Evolutionary conservation across 106 monocot species (phyloP).

Genomic region (Dioscorea alata): DNA sequence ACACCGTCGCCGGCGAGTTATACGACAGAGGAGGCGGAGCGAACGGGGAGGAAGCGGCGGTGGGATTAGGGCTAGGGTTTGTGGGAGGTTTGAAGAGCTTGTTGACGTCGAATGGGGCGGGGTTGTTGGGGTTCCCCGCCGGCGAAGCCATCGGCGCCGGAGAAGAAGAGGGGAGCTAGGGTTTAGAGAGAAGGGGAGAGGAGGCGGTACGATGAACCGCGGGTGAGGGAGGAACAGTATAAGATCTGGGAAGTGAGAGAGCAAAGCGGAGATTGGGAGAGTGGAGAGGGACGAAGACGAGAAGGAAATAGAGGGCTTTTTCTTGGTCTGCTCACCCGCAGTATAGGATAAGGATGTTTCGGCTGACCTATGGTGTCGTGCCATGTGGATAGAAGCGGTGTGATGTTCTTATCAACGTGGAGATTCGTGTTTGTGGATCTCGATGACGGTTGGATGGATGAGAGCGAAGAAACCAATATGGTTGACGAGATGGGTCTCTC

Average conservation of each 20-base stretch:
- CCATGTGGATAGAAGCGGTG: too few species aligned
- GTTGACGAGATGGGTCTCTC: background rate
- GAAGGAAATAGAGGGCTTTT: background rate
- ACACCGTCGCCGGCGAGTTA: background rate
- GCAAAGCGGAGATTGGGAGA: background rate
- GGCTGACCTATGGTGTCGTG: too few species aligned
- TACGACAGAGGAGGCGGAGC: conserved; percentile 21
- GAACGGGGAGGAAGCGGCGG: conserved; percentile 13
- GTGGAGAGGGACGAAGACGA: background rate
- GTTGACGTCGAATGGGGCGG: conserved; percentile 32
- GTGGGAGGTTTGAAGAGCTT: conserved; percentile 47
- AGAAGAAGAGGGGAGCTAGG: background rate
- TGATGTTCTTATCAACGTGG: background rate
- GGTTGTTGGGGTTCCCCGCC: conserved; percentile 51
- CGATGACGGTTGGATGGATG: background rate
- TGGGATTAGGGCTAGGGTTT: conserved; percentile 21
- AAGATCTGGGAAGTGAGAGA: conserved; percentile 3
- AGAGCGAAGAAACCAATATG: background rate
- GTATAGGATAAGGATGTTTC: background rate
- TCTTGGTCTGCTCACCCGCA: background rate
- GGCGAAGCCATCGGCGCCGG: conserved; percentile 47
- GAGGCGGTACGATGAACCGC: background rate
- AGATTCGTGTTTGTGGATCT: background rate
- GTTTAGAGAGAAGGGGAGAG: background rate
- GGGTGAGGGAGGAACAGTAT: background rate